phyloP scores from a whole-genome alignment of 1,284 basidiomycete species.

The Athelia sp. region DNA sequence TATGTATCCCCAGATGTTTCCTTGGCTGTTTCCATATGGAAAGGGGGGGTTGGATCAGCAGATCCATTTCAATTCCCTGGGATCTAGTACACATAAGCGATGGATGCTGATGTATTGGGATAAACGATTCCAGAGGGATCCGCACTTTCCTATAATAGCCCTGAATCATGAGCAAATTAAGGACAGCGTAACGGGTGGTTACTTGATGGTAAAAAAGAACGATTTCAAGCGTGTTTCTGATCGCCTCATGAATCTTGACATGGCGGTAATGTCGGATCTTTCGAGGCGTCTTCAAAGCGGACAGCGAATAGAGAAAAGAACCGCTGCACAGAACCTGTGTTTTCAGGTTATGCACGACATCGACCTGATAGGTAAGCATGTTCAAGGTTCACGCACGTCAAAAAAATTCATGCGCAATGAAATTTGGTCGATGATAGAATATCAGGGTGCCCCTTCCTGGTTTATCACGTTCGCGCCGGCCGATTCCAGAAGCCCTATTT shows the following conservation, averaged over 20 bases:
- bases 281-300: conserved; percentile 12
- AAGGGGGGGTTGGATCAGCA: conserved; percentile 16
- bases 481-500: conserved; percentile 23
- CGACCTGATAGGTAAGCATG: conserved; percentile 23
- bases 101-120: conserved; percentile 31
- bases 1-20: too few species aligned
- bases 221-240: conserved; percentile 14
- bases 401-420: conserved; percentile 29
- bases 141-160: conserved; percentile 30
- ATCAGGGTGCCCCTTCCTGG: conserved; percentile 26
- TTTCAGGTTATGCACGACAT: conserved; percentile 27
- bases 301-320: conserved; percentile 17
- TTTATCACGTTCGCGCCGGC: conserved; percentile 32
- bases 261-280: conserved; percentile 9
- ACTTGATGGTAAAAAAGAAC: conserved; percentile 19
- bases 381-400: conserved; percentile 24
- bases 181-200: conserved; percentile 17
- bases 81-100: conserved; percentile 12
- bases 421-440: conserved; percentile 26
- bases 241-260: conserved; percentile 11
- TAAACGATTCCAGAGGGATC: conserved; percentile 30
- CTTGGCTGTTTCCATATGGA: conserved; percentile 23
- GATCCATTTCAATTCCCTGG: too few species aligned
- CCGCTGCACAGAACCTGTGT: conserved; percentile 27
- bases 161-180: conserved; percentile 36